phyloP scores from a whole-genome alignment of 768 basidiomycete genomes.

The Tylopilus intermedius region DNA sequence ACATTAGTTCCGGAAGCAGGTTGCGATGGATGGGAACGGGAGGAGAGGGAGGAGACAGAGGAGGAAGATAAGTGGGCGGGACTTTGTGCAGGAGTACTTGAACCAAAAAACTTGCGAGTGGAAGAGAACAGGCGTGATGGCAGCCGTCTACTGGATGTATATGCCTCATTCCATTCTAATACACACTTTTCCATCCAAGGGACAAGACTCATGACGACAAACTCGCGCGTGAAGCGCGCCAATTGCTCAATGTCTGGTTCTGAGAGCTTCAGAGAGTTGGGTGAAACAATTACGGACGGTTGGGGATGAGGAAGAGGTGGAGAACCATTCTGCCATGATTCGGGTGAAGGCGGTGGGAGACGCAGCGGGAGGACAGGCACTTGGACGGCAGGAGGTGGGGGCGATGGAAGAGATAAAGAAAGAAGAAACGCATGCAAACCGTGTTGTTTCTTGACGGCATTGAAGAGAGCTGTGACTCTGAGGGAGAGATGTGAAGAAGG shows the following conservation, averaged over 20 bases:
- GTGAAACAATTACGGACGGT: neutral
- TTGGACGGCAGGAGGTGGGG: constrained; percentile 61
- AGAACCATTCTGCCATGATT: constrained; percentile 20
- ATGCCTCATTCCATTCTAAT: constrained; percentile 90
- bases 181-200: constrained; percentile 98
- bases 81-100: constrained; percentile 46
- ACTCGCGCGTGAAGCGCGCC: constrained; percentile 78
- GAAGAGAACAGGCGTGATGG: constrained; percentile 84
- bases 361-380: constrained; percentile 64
- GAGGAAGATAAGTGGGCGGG: constrained; percentile 38
- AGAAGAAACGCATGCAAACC: constrained; percentile 75
- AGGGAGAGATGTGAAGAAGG: constrained; percentile 5
- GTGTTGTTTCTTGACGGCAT: constrained; percentile 84
- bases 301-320: neutral
- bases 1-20: constrained; percentile 13
- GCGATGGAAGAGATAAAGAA: constrained; percentile 53
- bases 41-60: constrained; percentile 30
- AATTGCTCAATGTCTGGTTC: constrained; percentile 73
- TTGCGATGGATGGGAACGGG: constrained; percentile 37
- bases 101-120: constrained; percentile 77
- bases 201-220: constrained; percentile 81
- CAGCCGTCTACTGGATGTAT: constrained; percentile 70
- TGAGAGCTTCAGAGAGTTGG: constrained; percentile 45
- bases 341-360: constrained; percentile 46
- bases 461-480: constrained; percentile 75